phyloP scores from a whole-genome alignment of 106 monocot genomes.

The Allium sativum region DNA sequence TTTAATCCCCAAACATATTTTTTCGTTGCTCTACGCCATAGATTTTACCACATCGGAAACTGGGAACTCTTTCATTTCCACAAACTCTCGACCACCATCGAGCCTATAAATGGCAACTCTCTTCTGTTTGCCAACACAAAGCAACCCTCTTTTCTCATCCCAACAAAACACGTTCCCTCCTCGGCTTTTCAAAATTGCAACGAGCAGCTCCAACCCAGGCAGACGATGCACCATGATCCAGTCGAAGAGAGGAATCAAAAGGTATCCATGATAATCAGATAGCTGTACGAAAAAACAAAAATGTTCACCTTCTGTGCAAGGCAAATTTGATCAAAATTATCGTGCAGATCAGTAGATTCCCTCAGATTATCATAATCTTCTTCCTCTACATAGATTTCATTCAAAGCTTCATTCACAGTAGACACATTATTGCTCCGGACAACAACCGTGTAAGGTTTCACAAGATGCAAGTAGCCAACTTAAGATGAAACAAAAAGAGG shows the following conservation, averaged over 20 bases:
- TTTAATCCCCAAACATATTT: constrained; percentile 87
- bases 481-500: too few relatives aligned
- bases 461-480: too few relatives aligned
- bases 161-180: constrained; percentile 72
- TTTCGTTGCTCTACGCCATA: constrained; percentile 98
- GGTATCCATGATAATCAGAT: too few relatives aligned
- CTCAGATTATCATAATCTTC: too few relatives aligned
- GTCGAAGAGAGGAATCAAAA: constrained; percentile 81
- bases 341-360: too few relatives aligned
- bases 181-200: constrained; percentile 71
- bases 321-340: too few relatives aligned
- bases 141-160: constrained; percentile 76
- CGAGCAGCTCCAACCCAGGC: constrained; percentile 75
- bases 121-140: constrained; percentile 78
- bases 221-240: constrained; percentile 78
- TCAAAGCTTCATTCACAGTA: too few relatives aligned
- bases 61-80: constrained; percentile 91
- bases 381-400: too few relatives aligned
- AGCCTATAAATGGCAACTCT: constrained; percentile 62
- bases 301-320: too few relatives aligned
- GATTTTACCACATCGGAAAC: constrained; percentile 79
- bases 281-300: too few relatives aligned
- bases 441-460: too few relatives aligned
- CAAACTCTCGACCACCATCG: constrained; percentile 89
- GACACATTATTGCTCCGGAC: too few relatives aligned